phyloP scores from a whole-genome alignment of 2,329 filamentous ascomycete species.

The Anisogramma anomala region DNA sequence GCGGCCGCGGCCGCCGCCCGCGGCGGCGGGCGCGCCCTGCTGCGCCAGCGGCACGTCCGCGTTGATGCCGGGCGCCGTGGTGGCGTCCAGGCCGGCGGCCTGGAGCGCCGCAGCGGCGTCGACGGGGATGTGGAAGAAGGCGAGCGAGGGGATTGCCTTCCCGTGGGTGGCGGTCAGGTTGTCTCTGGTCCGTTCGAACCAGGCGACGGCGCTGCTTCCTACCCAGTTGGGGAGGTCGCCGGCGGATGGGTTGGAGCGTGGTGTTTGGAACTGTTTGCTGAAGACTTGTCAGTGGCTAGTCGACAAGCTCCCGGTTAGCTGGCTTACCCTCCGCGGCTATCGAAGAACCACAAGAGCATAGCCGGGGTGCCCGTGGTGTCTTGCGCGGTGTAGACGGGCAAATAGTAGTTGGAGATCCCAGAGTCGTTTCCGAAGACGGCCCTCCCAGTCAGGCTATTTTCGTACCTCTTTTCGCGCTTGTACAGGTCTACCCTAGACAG shows the following conservation, averaged over 20 bases:
- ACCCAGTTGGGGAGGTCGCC: slow-evolving; percentile 30
- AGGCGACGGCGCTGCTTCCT: slow-evolving; percentile 29
- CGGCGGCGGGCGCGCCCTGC: slow-evolving; percentile 32
- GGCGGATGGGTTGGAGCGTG: slow-evolving; percentile 10
- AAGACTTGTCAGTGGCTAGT: not conserved
- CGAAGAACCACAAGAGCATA: slow-evolving; percentile 50
- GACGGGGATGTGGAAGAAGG: slow-evolving; percentile 38
- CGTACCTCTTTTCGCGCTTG: slow-evolving; percentile 7
- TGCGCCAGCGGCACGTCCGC: slow-evolving; percentile 30
- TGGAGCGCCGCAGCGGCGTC: slow-evolving; percentile 22
- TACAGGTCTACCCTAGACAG: slow-evolving; percentile 24
- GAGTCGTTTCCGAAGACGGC: not conserved
- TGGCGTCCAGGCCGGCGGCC: slow-evolving; percentile 23
- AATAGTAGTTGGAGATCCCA: slow-evolving; percentile 9
- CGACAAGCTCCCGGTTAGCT: fast-evolving
- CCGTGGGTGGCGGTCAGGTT: slow-evolving; percentile 20
- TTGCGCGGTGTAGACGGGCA: slow-evolving; percentile 3
- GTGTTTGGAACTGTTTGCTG: slow-evolving; percentile 26
- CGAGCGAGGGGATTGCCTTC: slow-evolving; percentile 31
- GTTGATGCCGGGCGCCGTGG: slow-evolving; percentile 34
- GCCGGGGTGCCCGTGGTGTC: slow-evolving; percentile 11
- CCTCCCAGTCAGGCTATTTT: slow-evolving; percentile 7
- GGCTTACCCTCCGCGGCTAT: slow-evolving; percentile 33
- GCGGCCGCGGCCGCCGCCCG: slow-evolving; percentile 28
- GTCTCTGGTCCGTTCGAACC: slow-evolving; percentile 30